Percentiles rank a stretch among this genome's conserved stretches.
Evolutionary conservation across 306 rosid genomes (phyloP).

Genomic region (Rosa lucieae): DNA sequence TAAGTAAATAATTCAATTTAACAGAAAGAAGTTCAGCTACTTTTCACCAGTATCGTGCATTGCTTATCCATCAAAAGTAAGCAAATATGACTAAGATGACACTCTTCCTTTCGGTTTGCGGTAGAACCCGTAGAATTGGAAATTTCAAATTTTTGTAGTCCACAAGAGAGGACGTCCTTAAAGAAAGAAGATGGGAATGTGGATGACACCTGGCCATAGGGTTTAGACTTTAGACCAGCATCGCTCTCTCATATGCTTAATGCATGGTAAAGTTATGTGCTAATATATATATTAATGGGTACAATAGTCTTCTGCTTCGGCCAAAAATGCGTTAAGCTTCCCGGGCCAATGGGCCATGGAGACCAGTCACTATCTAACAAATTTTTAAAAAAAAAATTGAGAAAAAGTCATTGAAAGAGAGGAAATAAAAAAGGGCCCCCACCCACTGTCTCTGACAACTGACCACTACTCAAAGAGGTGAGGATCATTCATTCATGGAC

Average conservation of each 20-base stretch:
- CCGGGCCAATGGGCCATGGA: background rate
- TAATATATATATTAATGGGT: background rate
- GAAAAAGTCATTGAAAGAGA: conserved; percentile 18
- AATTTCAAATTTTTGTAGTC: too few species aligned
- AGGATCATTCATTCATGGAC: background rate
- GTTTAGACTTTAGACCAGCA: too few species aligned
- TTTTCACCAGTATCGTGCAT: too few species aligned
- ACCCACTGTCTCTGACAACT: conserved; percentile 19
- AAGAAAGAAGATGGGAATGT: background rate
- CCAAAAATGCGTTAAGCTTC: background rate
- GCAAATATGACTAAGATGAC: too few species aligned
- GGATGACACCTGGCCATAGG: background rate
- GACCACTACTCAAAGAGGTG: conserved; percentile 5
- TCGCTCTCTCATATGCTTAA: too few species aligned
- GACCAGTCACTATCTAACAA: background rate
- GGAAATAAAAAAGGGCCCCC: background rate
- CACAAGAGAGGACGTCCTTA: too few species aligned
- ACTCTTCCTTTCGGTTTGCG: too few species aligned
- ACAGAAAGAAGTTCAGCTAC: too few species aligned
- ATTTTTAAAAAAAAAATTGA: background rate
- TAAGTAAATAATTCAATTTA: too few species aligned
- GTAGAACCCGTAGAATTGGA: too few species aligned
- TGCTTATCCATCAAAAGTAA: too few species aligned
- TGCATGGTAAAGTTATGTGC: background rate
- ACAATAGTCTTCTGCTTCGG: background rate